Percentiles rank a stretch among this genome's conserved stretches.
Evolutionary conservation across 345 rosid genomes (phyloP).

Genomic region (Arabidopsis suecica): DNA sequence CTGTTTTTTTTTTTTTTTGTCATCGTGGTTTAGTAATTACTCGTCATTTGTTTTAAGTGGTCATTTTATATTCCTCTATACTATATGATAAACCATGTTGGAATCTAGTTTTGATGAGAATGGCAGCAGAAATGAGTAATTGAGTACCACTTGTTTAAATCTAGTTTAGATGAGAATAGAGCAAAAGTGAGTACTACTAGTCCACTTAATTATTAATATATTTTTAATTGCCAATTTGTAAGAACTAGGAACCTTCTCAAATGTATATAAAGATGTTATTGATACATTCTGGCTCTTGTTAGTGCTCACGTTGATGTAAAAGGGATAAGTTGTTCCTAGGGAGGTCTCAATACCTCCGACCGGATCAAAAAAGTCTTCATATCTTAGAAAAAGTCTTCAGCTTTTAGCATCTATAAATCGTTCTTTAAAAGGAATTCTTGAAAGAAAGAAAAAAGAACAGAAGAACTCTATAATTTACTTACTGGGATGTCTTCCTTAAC

Average conservation of each 20-base stretch:
- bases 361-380: constrained; percentile 6
- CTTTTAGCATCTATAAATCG: not conserved
- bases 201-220: not conserved
- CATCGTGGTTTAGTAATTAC: too few relatives aligned
- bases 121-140: too few relatives aligned
- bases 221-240: not conserved
- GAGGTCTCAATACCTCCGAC: not conserved
- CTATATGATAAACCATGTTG: too few relatives aligned
- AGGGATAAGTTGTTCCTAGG: not conserved
- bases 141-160: too few relatives aligned
- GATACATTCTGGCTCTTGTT: not conserved
- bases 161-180: too few relatives aligned
- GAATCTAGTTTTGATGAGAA: too few relatives aligned
- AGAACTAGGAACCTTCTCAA: not conserved
- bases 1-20: too few relatives aligned
- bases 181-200: too few relatives aligned
- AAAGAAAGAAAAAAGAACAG: not conserved
- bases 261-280: not conserved
- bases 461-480: not conserved
- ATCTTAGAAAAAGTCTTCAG: too few relatives aligned
- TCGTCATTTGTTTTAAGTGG: too few relatives aligned
- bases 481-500: too few relatives aligned
- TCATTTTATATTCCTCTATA: too few relatives aligned
- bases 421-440: not conserved
- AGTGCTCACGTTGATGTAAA: not conserved